Evolutionary conservation across 2,329 filamentous ascomycete genomes (phyloP), one percentile per base, ranked within the genome.

Genomic region (Lasiodiplodia citricola): DNA sequence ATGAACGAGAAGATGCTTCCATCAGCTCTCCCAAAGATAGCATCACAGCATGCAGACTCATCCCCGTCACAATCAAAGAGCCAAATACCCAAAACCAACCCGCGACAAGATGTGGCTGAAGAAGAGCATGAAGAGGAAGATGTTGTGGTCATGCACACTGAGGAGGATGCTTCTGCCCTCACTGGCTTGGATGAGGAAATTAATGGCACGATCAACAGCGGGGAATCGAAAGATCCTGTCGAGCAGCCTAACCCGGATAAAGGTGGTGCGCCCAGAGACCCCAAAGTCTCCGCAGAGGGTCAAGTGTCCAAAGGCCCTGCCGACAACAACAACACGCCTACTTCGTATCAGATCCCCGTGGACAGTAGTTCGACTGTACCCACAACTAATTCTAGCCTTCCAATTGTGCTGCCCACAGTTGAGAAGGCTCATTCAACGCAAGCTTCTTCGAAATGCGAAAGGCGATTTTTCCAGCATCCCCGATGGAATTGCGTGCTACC

Each of bases 311-410:
- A 47, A 21, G 44, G 44, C n/a, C 18, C 44, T 47, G 14, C 8
- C 44, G 10, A 21, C 44, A 18, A 18, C n/a, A 47, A 47, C 23
- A 28, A 54, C 11, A 51, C 51, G 5, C 63, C 63, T 4, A 66
- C 63, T 4, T 66, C 63, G 28, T 55, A 66, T 31, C 60, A 64
- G 51, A 7, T 64, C 23, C 60, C 47, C 1, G n/a, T 52, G 14
- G 13, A 8, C 11, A 64, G 60, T 50, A 64, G 44, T 31, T 64
- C 47, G 4, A 52, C 44, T 18, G 47, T 52, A 4, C n/a, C 60
- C 2, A 64, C 60, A 10, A 38, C 60, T 4, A 38, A 64, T 11
- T 64, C 60, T 13, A 64, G 60, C 21, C 10, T 64, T 13, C 44
- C 60, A 10, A 64, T n/a, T 44, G 31, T 64, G 18, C 2, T 54